A percentile compares a stretch with the other conserved stretches of the same genome.
Conservation (phyloP, 1,284 basidiomycete species). For the Cryptococcus sp. region DNA sequence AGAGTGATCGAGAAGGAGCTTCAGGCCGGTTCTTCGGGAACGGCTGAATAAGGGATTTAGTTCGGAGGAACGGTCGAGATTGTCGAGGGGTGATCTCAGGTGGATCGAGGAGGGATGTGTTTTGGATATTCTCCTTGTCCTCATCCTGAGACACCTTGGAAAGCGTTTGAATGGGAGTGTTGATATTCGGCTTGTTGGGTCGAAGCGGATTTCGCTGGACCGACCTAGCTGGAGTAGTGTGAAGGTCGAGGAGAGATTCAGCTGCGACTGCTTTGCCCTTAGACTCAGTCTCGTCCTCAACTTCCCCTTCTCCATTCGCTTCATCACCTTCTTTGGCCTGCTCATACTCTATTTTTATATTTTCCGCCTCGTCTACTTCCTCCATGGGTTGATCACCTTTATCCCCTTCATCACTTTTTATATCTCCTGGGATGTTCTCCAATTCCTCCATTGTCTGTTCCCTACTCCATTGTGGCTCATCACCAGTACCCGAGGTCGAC, state of each 20-base stretch:
- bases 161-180: not conserved
- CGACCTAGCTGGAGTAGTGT: conserved; percentile 12
- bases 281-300: not conserved
- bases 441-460: not conserved
- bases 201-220: not conserved
- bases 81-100: conserved; percentile 2
- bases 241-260: conserved; percentile 20
- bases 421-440: not conserved
- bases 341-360: not conserved
- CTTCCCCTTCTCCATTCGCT: not conserved
- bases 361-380: not conserved
- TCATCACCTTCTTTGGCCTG: not conserved
- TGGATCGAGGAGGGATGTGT: not conserved
- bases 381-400: not conserved
- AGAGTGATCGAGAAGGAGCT: conserved; percentile 1
- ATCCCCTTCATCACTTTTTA: no score
- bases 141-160: not conserved
- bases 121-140: not conserved
- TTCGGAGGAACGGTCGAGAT: not conserved
- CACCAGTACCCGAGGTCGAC: not conserved
- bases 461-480: not conserved
- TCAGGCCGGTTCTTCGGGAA: conserved; percentile 2
- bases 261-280: conserved; percentile 6
- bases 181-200: not conserved
- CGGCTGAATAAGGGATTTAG: conserved; percentile 3